phyloP scores from a whole-genome alignment of 768 basidiomycete genomes.

The Mycena rebaudengoi region DNA sequence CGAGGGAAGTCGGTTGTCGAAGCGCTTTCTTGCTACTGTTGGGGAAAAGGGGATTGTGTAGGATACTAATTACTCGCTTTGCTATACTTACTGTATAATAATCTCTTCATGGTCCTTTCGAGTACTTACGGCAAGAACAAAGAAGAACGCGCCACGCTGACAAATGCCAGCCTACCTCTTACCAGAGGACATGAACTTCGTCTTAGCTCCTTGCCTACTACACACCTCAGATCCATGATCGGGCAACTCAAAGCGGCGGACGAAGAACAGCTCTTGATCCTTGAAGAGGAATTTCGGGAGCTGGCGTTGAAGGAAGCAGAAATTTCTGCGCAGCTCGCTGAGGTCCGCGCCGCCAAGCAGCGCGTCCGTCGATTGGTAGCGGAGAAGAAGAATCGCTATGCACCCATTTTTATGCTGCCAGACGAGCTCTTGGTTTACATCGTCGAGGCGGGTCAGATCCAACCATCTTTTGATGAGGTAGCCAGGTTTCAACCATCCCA shows the following conservation, averaged over 20 bases:
- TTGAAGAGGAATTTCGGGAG: slow-evolving; percentile 11
- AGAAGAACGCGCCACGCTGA: too few relatives aligned
- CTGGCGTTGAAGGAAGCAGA: slow-evolving; percentile 4
- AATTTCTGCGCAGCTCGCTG: not conserved
- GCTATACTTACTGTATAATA: too few relatives aligned
- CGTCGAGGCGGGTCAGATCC: not conserved
- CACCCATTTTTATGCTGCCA: slow-evolving; percentile 12
- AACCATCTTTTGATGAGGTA: too few relatives aligned
- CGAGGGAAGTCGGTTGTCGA: slow-evolving; percentile 82
- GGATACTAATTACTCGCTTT: too few relatives aligned
- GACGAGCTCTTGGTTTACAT: slow-evolving; percentile 14
- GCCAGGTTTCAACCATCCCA: too few relatives aligned
- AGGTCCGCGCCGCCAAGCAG: slow-evolving; percentile 2
- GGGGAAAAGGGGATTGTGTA: slow-evolving; percentile 38
- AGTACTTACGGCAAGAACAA: too few relatives aligned
- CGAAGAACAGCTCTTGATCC: not conserved
- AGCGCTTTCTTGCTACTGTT: slow-evolving; percentile 70
- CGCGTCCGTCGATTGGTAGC: slow-evolving; percentile 11
- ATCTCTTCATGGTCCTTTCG: too few relatives aligned
- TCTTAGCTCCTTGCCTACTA: too few relatives aligned
- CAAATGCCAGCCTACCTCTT: too few relatives aligned
- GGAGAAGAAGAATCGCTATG: slow-evolving; percentile 6
- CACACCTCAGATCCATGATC: too few relatives aligned
- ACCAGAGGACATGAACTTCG: too few relatives aligned
- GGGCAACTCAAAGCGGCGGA: slow-evolving; percentile 3